A percentile compares a stretch with the other conserved stretches of the same genome.
Conservation (phyloP, 805 yeast species). For the Schwanniomyces occidentalis region DNA sequence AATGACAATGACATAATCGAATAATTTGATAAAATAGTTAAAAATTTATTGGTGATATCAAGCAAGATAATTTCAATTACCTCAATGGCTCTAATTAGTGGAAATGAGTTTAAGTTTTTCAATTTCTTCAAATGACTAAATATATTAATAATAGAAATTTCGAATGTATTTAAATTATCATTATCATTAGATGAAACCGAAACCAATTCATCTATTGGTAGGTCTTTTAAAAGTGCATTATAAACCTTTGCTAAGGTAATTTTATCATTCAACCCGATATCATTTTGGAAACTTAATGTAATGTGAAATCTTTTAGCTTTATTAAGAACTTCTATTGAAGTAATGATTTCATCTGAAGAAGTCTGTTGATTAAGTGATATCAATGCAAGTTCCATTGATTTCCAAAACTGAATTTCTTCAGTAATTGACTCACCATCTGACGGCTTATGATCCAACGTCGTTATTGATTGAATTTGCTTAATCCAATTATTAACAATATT, state of each 20-base stretch:
- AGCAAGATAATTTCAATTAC: conserved; percentile 65
- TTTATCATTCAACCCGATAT: conserved; percentile 64
- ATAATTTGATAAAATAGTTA: conserved; percentile 32
- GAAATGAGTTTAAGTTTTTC: conserved; percentile 52
- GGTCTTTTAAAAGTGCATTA: conserved; percentile 63
- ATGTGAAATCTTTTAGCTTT: conserved; percentile 79
- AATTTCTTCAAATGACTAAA: conserved; percentile 67
- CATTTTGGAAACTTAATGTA: conserved; percentile 69
- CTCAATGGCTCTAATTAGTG: conserved; percentile 60
- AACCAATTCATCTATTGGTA: conserved; percentile 63
- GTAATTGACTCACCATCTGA: conserved; percentile 50
- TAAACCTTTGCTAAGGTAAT: conserved; percentile 51
- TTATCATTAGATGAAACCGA: conserved; percentile 15
- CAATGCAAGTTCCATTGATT: conserved; percentile 63
- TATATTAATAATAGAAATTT: conserved; percentile 44
- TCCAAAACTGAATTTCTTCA: conserved; percentile 81
- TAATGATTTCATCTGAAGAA: conserved; percentile 49
- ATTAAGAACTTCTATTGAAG: conserved; percentile 61
- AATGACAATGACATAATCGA: conserved; percentile 47
- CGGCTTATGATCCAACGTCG: conserved; percentile 53
- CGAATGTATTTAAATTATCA: conserved; percentile 42
- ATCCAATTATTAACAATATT: conserved; percentile 74
- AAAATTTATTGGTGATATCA: conserved; percentile 52
- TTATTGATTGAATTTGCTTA: conserved; percentile 56
- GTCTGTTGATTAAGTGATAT: conserved; percentile 58